A percentile compares a stretch with the other conserved stretches of the same genome.
Evolutionary conservation across 768 basidiomycete species (phyloP).

Genomic region (Tricholoma sp.): DNA sequence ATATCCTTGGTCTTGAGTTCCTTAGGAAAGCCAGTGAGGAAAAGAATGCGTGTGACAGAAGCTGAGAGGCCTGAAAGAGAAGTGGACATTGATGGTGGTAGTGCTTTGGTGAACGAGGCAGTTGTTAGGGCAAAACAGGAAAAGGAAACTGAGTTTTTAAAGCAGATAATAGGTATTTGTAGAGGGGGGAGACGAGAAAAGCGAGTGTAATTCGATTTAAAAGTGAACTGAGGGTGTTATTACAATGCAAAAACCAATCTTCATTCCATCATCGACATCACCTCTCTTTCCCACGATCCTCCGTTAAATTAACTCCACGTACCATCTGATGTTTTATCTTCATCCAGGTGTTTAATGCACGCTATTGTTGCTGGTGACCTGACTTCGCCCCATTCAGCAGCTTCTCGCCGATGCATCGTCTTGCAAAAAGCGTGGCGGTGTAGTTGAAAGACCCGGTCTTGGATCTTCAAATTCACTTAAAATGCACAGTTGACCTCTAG

Average conservation of each 20-base stretch:
- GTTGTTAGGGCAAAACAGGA: conserved; percentile 3
- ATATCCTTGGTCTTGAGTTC: conserved; percentile 98
- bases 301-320: conserved; percentile 30
- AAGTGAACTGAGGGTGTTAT: conserved; percentile 12
- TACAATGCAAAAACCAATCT: conserved; percentile 7
- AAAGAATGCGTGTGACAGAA: conserved; percentile 93
- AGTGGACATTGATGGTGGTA: conserved; percentile 48
- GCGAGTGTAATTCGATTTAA: conserved; percentile 17
- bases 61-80: conserved; percentile 83
- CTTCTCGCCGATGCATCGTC: too few species aligned
- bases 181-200: conserved; percentile 10
- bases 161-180: conserved; percentile 12
- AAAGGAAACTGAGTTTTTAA: conserved; percentile 14
- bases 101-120: conserved; percentile 15
- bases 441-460: too few species aligned
- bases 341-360: too few species aligned
- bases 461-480: too few species aligned
- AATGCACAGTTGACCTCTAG: too few species aligned
- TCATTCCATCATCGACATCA: conserved; percentile 1
- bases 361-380: too few species aligned
- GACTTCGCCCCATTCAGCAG: too few species aligned
- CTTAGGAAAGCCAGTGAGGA: conserved; percentile 86
- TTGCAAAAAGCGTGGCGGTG: too few species aligned
- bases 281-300: conserved; percentile 12
- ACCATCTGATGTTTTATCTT: too few species aligned